Evolutionary conservation across 192 early-diverging fungal genomes (phyloP), one percentile per base, ranked within the genome.

Genomic region (Coemansia sp.): DNA sequence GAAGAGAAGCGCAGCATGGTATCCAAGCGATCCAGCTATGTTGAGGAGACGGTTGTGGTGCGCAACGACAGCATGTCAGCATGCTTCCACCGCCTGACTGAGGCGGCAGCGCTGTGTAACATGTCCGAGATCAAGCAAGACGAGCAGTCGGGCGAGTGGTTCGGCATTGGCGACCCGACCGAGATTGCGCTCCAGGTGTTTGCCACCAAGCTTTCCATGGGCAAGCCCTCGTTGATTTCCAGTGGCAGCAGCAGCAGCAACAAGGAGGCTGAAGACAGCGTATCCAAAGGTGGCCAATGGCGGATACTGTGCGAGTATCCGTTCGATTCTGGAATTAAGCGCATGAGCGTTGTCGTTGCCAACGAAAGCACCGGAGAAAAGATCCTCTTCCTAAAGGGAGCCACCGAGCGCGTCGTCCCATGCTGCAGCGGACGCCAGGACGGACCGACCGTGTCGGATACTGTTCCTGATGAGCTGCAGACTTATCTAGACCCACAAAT

Each of bases 101-200:
- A 87, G 77, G 87, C 84, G 23, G 79, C 91, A 1, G 79, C 89
- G 15, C 89, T 96, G 43, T 96, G 94, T 70, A 95, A 93, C 81
- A 98, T 93, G 83, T 77, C 85, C 9, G 87, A 92, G 33, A 84
- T 89, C 58, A 84, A 85, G 59, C 77, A 87, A 21, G 85, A 83
- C 26, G 78, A 87, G 15, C 74, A 70, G 21, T 78, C 79, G 5
- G 83, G 89, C 66, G 87, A 87, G 28, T 94, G 91, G 89, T 86
- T 82, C 46, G 74, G 87, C 34, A 86, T 90, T 49, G 93, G 95
- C 45, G 96, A 98, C 66, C 92, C 96, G 15, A 96, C 96, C 1
- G 96, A 98, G 74, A 87, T 95, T 60, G 93, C 95, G 23, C 87
- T 98, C 61, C 89, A 94, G 49, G 90, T 94, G 10, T 90, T 92